These are phyloP conservation scores for Acacia concinna DNA, from an alignment of 331 rosid species.

Conservation along the genomic window DNA sequence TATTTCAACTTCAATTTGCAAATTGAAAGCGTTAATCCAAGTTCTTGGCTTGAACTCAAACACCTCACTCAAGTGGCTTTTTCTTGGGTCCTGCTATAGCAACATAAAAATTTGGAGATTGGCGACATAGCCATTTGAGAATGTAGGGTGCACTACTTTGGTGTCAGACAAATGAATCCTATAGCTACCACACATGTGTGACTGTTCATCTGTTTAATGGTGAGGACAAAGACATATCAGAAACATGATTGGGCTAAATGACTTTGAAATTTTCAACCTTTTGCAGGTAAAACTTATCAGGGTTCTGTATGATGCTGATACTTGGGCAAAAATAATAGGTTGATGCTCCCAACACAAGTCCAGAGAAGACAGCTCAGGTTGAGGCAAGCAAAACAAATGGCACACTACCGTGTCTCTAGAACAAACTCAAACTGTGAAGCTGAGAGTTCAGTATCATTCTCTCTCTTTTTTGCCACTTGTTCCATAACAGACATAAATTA, in stretches of 20 bases:
- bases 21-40: neutral
- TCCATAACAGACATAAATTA: neutral
- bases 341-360: neutral
- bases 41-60: neutral
- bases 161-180: neutral
- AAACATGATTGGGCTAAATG: neutral
- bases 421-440: constrained; percentile 7
- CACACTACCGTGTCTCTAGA: neutral
- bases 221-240: neutral
- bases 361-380: neutral
- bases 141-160: neutral
- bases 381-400: neutral
- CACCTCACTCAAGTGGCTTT: neutral
- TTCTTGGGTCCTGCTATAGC: neutral
- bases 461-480: neutral
- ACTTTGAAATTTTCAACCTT: neutral
- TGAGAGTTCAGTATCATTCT: neutral
- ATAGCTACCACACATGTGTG: neutral
- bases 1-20: neutral
- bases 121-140: neutral
- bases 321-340: neutral
- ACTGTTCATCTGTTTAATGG: neutral
- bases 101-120: neutral
- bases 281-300: neutral
- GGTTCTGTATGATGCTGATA: neutral